Base-by-base conservation (phyloP, 2,329 filamentous ascomycete genomes). In the Penicillium sp. region DNA sequence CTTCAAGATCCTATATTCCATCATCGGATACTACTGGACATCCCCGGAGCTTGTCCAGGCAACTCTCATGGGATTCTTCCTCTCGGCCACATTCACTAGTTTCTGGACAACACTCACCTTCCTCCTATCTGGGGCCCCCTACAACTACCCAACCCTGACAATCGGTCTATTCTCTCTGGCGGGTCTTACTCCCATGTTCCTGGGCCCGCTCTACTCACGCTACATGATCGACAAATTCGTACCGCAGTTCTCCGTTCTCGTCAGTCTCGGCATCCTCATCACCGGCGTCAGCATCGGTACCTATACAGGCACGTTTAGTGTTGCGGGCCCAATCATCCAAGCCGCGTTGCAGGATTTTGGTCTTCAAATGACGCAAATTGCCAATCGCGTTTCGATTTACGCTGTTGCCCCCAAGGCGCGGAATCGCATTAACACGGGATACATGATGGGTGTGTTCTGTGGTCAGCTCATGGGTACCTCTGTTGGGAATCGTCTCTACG, bases 91-190 rank as follows among this genome's bases (percentile, higher is more conserved):
- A 1, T 89, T 89, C 69, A 89, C 86, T 2, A 77, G 72, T 30
- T 88, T 86, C 76, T 89, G 87, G 87, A 89, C 87, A 0, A 93
- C 89, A 0, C 72, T 94, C 36, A 93, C 89, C 0, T 95, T 95
- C 68, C 79, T 94, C 5, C 82, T 95, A 17, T 83, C 88, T 0
- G 86, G 82, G 0, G 74, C 81, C 2, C 89, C 89, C 0, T 95
- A 90, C 67, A 71, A 80, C 51, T 92, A 88, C 68, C 75, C 80
- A 0, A 84, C 88, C 0, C 70, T 90, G 0, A 78, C 81, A 4
- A 91, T 94, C 47, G 89, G 90, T 0, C 78, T 94, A 5, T 94
- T 94, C 69, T 88, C 88, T 0, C 77, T 95, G 4, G 89, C 92
- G 49, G 90, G 88, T 1, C 84, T 94, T 12, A 83, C 80, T 0